A percentile compares a stretch with the other conserved stretches of the same genome.
phyloP scores from a whole-genome alignment of 768 basidiomycete species.

The Mrakia gelida region DNA sequence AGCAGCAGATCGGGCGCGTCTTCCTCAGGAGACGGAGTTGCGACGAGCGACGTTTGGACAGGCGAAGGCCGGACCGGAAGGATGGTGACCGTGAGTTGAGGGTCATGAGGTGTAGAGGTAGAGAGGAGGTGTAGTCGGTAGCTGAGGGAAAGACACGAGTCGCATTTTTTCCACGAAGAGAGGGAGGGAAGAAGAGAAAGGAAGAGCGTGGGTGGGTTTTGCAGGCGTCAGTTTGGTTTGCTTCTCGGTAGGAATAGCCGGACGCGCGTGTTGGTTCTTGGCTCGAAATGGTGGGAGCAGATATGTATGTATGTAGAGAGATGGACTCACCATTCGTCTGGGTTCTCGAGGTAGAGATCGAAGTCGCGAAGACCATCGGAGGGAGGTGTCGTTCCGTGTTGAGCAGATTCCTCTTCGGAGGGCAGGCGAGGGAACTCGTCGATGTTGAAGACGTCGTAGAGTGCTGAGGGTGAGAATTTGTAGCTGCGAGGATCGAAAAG shows the following conservation, averaged over 20 bases:
- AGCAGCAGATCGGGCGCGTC: slow-evolving; percentile 11
- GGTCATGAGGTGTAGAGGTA: background rate
- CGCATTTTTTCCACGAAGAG: background rate
- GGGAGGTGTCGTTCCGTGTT: background rate
- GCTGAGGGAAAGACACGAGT: background rate
- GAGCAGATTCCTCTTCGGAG: background rate
- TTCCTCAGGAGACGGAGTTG: background rate
- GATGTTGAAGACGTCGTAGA: slow-evolving; percentile 6
- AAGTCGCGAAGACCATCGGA: slow-evolving; percentile 6
- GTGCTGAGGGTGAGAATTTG: slow-evolving; percentile 26
- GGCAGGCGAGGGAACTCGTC: background rate
- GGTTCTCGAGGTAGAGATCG: slow-evolving; percentile 26
- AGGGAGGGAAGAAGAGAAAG: background rate
- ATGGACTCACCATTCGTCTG: slow-evolving; percentile 27
- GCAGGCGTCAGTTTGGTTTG: background rate
- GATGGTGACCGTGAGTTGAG: slow-evolving; percentile 1
- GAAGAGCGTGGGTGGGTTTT: background rate
- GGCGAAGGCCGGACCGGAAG: slow-evolving; percentile 11
- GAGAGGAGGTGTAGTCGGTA: slow-evolving; percentile 14
- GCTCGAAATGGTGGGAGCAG: background rate
- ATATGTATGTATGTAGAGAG: background rate
- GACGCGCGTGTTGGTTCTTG: background rate
- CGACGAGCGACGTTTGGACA: background rate
- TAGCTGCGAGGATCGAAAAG: slow-evolving; percentile 7
- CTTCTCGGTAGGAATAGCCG: background rate